A percentile compares a stretch with the other conserved stretches of the same genome.
Evolutionary conservation across 345 rosid genomes (phyloP).

Genomic region (Eucalyptus decipiens): DNA sequence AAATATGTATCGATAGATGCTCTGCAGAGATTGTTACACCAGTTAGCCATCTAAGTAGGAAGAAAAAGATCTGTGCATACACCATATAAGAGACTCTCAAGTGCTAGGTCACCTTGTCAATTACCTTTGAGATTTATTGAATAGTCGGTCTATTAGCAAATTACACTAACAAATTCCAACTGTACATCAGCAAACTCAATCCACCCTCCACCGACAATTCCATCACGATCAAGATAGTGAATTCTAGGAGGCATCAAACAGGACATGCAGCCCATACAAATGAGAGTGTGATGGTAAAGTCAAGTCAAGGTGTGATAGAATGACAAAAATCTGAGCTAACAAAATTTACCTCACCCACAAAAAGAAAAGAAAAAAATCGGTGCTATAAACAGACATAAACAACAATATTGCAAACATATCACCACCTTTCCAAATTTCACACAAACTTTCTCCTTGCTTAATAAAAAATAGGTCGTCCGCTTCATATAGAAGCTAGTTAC

Average conservation of each 20-base stretch:
- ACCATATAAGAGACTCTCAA: background rate
- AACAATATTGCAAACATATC: background rate
- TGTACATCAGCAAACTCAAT: background rate
- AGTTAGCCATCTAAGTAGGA: background rate
- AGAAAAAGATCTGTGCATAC: background rate
- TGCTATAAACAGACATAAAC: background rate
- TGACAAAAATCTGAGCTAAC: background rate
- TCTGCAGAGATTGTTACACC: background rate
- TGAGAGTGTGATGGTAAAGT: background rate
- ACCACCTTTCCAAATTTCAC: background rate
- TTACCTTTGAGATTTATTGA: background rate
- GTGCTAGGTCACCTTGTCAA: background rate
- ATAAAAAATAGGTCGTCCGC: background rate
- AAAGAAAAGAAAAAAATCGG: background rate
- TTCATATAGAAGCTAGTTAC: background rate
- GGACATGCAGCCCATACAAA: background rate
- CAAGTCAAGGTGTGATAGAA: background rate
- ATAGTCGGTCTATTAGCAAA: background rate
- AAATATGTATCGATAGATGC: background rate
- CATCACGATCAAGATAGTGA: background rate
- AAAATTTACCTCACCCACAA: background rate
- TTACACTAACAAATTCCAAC: background rate
- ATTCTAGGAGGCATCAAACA: background rate
- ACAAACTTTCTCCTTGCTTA: background rate
- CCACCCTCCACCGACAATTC: background rate